Conservation (phyloP, 345 rosid species). For the Eutrema yunnanense region DNA sequence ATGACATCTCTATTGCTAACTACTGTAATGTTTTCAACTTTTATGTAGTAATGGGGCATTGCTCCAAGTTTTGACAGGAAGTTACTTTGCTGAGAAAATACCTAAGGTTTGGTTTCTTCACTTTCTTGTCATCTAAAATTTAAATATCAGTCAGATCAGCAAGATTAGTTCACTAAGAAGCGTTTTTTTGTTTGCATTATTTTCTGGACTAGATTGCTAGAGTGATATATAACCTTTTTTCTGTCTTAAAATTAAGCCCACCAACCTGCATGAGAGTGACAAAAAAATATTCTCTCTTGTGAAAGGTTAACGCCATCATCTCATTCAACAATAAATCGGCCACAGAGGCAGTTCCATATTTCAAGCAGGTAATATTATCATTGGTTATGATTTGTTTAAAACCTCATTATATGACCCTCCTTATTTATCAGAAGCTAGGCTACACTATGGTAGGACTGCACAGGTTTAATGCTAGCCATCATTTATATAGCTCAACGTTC, state of each 20-base stretch:
- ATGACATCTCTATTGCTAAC: not conserved
- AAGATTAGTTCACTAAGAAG: not conserved
- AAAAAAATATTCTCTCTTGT: conserved; percentile 37
- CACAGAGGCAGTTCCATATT: conserved; percentile 95
- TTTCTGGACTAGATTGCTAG: conserved; percentile 7
- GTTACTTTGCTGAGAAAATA: conserved; percentile 79
- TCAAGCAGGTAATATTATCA: conserved; percentile 66
- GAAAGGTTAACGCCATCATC: conserved; percentile 87
- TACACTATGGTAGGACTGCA: not conserved
- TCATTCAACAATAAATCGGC: conserved; percentile 96
- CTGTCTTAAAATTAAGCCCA: conserved; percentile 18
- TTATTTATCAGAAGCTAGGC: not conserved
- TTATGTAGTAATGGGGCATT: conserved; percentile 84
- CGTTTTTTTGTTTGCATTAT: not conserved
- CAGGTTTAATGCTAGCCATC: not conserved
- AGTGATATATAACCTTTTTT: not conserved
- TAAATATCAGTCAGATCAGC: not conserved
- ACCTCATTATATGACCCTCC: not conserved
- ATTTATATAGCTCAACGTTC: not conserved
- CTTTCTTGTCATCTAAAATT: conserved; percentile 10
- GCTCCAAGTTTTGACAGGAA: conserved; percentile 79
- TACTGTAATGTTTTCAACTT: conserved; percentile 5
- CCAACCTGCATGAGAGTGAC: conserved; percentile 31
- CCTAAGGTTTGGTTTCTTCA: conserved; percentile 62
- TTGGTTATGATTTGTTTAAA: not conserved